phyloP scores from a whole-genome alignment of 1,284 basidiomycete genomes.

The Fomitopsis betulina region DNA sequence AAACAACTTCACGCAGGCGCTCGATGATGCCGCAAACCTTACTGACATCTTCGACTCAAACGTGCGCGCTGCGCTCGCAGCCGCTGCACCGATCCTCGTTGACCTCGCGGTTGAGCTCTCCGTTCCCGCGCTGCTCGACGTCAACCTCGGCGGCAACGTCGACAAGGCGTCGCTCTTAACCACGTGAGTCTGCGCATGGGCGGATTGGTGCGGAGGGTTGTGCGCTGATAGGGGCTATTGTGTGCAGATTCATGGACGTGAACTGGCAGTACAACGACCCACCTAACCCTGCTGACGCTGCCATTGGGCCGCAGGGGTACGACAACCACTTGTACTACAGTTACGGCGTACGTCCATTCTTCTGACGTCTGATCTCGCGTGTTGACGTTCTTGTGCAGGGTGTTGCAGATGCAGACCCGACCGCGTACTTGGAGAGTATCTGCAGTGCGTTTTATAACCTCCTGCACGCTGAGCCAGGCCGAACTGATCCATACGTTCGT shows the following conservation, averaged over 20 bases:
- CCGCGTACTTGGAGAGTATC: constrained; percentile 61
- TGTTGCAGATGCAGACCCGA: constrained; percentile 57
- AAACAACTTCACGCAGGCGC: constrained; percentile 39
- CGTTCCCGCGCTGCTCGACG: constrained; percentile 25
- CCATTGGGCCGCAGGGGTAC: constrained; percentile 66
- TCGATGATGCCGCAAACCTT: constrained; percentile 27
- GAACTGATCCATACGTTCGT: neutral
- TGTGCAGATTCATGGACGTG: constrained; percentile 67
- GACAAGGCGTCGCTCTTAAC: constrained; percentile 39
- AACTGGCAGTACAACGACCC: constrained; percentile 69
- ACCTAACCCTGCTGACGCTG: constrained; percentile 63
- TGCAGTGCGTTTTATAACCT: constrained; percentile 49
- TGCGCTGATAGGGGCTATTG: neutral
- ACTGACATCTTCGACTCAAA: constrained; percentile 36
- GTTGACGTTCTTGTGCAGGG: constrained; percentile 36
- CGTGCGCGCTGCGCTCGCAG: constrained; percentile 39
- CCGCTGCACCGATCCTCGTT: constrained; percentile 47
- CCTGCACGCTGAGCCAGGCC: neutral
- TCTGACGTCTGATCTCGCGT: neutral
- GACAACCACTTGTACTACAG: constrained; percentile 81
- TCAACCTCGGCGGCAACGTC: constrained; percentile 15
- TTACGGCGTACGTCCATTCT: constrained; percentile 45
- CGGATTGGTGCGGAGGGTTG: neutral
- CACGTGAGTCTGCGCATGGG: constrained; percentile 32
- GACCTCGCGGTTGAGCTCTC: constrained; percentile 35